Evolutionary conservation across 768 basidiomycete species (phyloP).

Genomic region (Termitomyces sp.): DNA sequence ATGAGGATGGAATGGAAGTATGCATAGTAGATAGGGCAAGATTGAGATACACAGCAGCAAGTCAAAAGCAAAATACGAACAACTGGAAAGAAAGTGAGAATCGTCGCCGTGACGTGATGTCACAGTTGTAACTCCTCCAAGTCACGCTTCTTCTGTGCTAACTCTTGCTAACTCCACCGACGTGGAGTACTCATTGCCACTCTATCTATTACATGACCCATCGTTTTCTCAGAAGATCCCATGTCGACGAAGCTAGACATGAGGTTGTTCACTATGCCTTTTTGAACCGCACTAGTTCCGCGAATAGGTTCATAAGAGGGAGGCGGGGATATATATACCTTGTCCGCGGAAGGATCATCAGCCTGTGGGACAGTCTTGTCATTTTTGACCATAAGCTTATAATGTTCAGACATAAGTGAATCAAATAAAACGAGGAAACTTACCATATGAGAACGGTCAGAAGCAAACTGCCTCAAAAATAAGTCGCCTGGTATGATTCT

Average conservation of each 20-base stretch:
- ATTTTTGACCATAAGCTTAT: constrained; percentile 5
- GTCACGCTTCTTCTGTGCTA: constrained; percentile 2
- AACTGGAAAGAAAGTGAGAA: constrained; percentile 7
- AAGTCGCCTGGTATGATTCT: constrained; percentile 48
- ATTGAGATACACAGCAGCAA: constrained; percentile 6
- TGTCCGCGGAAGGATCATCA: not conserved
- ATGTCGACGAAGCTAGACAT: constrained; percentile 57
- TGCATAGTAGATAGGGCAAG: constrained; percentile 18
- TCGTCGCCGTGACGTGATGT: constrained; percentile 14
- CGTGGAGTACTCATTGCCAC: not conserved
- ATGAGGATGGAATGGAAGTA: constrained; percentile 33
- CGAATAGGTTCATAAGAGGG: constrained; percentile 46
- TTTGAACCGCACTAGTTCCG: constrained; percentile 33
- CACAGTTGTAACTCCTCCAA: constrained; percentile 4
- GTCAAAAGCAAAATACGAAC: constrained; percentile 9
- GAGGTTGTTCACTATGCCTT: constrained; percentile 43
- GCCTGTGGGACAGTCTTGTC: not conserved
- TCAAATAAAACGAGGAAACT: constrained; percentile 4
- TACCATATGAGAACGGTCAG: constrained; percentile 76
- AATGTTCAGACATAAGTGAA: not conserved
- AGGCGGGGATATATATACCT: constrained; percentile 35
- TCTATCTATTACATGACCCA: constrained; percentile 37
- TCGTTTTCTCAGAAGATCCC: constrained; percentile 23
- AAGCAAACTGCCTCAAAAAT: constrained; percentile 60
- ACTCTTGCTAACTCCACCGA: not conserved